These are phyloP conservation scores for Litsea cubeba DNA, from an alignment of 164 flowering plant species.

Conservation along the genomic window DNA sequence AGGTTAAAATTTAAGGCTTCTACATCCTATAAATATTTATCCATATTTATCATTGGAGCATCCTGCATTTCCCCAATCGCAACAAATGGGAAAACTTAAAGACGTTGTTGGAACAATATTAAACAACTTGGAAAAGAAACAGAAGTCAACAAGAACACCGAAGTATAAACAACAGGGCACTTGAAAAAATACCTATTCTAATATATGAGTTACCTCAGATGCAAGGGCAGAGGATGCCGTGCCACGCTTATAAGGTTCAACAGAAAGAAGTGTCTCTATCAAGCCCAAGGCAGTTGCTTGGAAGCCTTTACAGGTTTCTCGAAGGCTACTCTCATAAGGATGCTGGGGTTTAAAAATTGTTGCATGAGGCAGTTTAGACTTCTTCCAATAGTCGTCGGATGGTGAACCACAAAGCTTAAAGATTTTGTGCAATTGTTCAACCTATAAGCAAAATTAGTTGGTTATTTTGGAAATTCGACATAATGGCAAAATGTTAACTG, in stretches of 20 bases:
- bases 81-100: too few species aligned
- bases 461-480: neutral
- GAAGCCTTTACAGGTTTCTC: constrained; percentile 53
- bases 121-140: neutral
- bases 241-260: constrained; percentile 76
- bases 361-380: constrained; percentile 74
- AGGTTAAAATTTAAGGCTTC: too few species aligned
- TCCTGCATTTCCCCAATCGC: too few species aligned
- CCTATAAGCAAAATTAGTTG: constrained; percentile 38
- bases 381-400: constrained; percentile 79
- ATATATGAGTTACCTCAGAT: constrained; percentile 51
- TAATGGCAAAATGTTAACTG: neutral
- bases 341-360: constrained; percentile 77
- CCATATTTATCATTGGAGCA: too few species aligned
- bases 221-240: constrained; percentile 69
- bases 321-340: constrained; percentile 65
- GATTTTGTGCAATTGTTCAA: constrained; percentile 90
- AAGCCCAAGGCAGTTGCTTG: constrained; percentile 49
- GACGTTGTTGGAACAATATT: neutral
- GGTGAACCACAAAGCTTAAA: constrained; percentile 96
- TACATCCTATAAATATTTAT: too few species aligned
- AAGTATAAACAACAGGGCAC: neutral
- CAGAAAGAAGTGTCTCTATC: constrained; percentile 60
- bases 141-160: neutral
- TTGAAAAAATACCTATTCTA: neutral